Base-by-base conservation (phyloP, 768 basidiomycete species). In the Podaxis sp. region DNA sequence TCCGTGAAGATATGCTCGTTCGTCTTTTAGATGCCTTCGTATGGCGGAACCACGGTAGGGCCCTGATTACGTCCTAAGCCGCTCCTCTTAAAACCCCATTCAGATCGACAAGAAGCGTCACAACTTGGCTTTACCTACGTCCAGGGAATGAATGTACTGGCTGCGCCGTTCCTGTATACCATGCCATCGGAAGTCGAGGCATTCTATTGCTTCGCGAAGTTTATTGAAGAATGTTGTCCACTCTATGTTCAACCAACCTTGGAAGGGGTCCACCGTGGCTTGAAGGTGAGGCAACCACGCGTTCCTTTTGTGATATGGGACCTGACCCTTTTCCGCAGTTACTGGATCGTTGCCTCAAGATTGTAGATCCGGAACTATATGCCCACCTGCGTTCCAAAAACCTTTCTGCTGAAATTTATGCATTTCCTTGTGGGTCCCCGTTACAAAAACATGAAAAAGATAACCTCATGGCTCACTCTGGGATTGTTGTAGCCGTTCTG, bases 161-260 rank as follows among this genome's bases (percentile, higher is more conserved):
- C 96, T 22, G 97, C 97, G 2, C 97, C 97, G 0, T 99, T 99
- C 75, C 82, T 99, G 30, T 99, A 97, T 72, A 94, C 92, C 11
- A 92, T 99, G 87, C 96, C 97, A 5, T 95, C 95, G 10, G 95
- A 99, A 74, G 76, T 99, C n/a, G 97, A 99, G 74, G 97, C 97
- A 0, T 99, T 98, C 75, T 95, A 89, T 65, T 97, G 94, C 75
- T 99, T 99, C 71, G 85, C 93, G 28, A 92, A 90, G 69, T 99
- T 99, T 72, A 97, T 99, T 67, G 96, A 98, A 76, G 88, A 89
- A 61, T 88, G 86, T 8, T 98, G 96, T 76, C 97, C 97, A 8
- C 77, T 95, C n/a, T 99, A 99, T 72, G 96, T 99, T 7, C 93
- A 96, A 68, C 96, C 96, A 2, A 98, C 95, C 0, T 79, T 99